Evolutionary conservation across 139 green algal species (phyloP), one percentile per base, ranked within the genome.

Genomic region (Zygnema cylindricum): DNA sequence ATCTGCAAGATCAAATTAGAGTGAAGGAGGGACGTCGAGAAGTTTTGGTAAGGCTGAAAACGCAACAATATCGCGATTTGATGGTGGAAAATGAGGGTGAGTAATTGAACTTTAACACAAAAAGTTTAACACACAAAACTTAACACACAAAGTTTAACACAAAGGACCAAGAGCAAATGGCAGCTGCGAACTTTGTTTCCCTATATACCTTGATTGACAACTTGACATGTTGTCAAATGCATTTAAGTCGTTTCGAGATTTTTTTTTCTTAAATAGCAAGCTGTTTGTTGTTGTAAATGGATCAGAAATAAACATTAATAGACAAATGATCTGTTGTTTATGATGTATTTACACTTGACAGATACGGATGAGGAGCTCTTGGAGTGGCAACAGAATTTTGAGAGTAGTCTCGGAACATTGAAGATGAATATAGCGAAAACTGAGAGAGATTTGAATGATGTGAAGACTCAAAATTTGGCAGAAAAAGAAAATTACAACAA

Each of bases 1-100:
- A 2, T 22, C 30, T 91, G 73, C 75, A 92, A 49, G 49, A 91
- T 7, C 79, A 92, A 3, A 57, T 93, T 32, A 21, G 92, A n/a
- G n/a, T 43, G 11, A 39, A 84, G 43, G 57, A 90, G 36, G 63
- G 38, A 1, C 11, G 30, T n/a, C 32, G 42, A 25, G 40, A 43
- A 41, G 30, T 85, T 39, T 76, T 92, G 11, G 39, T 89, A 2
- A 39, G 85, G 21, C 84, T 86, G 42, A 77, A 43, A 23, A 39
- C 42, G 3, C 69, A 92, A 42, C 86, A 87, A 77, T 69, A 55
- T 41, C 69, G 81, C 0, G 38, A 43, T 35, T 43, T 93, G 1
- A 1, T 43, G n/a, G 86, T 87, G 32, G 84, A 91, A n/a, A 84
- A 55, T 1, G 25, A 81, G 11, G 85, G 85, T 86, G 1, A 21